Conservation (phyloP, 768 basidiomycete genomes). For the Tubosaeta sp. region DNA sequence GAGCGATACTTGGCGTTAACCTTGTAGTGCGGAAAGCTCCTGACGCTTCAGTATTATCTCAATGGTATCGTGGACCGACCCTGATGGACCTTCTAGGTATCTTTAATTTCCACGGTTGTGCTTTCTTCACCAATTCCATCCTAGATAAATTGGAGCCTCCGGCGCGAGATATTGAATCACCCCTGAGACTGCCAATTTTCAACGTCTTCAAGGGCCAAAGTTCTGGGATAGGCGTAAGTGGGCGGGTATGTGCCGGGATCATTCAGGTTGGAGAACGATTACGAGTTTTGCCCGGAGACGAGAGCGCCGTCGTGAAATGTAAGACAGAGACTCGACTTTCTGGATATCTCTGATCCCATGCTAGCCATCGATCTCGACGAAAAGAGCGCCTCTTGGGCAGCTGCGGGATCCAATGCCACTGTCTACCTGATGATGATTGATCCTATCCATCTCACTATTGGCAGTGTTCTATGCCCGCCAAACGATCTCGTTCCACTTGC, state of each 20-base stretch:
- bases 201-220: constrained; percentile 93
- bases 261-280: constrained; percentile 90
- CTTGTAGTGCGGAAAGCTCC: constrained; percentile 50
- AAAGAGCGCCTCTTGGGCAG: constrained; percentile 75
- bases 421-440: constrained; percentile 82
- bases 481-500: constrained; percentile 71
- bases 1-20: constrained; percentile 88
- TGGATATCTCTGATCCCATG: background rate
- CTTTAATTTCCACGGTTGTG: background rate
- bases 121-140: background rate
- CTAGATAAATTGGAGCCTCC: constrained; percentile 82
- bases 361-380: constrained; percentile 86
- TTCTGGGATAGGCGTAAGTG: constrained; percentile 73
- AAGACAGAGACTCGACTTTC: constrained; percentile 11
- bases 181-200: constrained; percentile 84
- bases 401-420: constrained; percentile 86
- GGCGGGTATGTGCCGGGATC: constrained; percentile 81
- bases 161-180: constrained; percentile 63
- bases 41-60: constrained; percentile 42
- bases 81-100: constrained; percentile 80
- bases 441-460: constrained; percentile 79
- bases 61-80: constrained; percentile 87
- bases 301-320: constrained; percentile 77
- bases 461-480: constrained; percentile 82
- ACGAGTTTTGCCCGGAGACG: constrained; percentile 88